A percentile compares a stretch with the other conserved stretches of the same genome.
phyloP scores from a whole-genome alignment of 2,329 filamentous ascomycete species.

The Aspergillus sp. region DNA sequence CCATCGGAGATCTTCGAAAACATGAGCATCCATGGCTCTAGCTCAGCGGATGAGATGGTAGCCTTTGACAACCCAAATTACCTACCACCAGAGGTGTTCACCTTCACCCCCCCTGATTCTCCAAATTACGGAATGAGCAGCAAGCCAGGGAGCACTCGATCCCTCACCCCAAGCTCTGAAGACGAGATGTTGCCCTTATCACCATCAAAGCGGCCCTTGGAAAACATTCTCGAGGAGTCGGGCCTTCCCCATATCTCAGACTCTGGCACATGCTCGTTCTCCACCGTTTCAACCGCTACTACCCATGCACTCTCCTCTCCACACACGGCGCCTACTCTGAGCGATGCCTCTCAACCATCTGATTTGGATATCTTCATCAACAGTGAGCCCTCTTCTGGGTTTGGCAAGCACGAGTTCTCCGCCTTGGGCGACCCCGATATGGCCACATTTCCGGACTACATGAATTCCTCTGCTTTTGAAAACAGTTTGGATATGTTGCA shows the following conservation, averaged over 20 bases:
- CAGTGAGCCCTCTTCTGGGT: conserved; percentile 31
- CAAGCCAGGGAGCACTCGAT: conserved; percentile 34
- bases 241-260: conserved; percentile 29
- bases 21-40: conserved; percentile 39
- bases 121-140: conserved; percentile 43
- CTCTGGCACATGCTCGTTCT: conserved; percentile 30
- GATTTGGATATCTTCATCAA: conserved; percentile 45
- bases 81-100: conserved; percentile 43
- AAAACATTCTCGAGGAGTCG: conserved; percentile 32
- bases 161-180: conserved; percentile 40
- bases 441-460: conserved; percentile 37
- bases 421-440: conserved; percentile 30
- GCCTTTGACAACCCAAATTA: conserved; percentile 32
- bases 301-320: conserved; percentile 37
- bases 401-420: conserved; percentile 31
- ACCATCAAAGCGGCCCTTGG: conserved; percentile 30
- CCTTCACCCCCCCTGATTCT: conserved; percentile 49
- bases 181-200: conserved; percentile 39
- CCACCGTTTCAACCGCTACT: conserved; percentile 28
- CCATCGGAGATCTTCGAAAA: conserved; percentile 43
- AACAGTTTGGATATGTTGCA: conserved; percentile 31
- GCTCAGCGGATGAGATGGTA: conserved; percentile 32
- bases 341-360: conserved; percentile 34
- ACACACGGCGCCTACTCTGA: conserved; percentile 36
- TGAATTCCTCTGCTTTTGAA: conserved; percentile 34